Percentiles rank a stretch among this genome's conserved stretches.
These are phyloP conservation scores for Russula emetica DNA, from an alignment of 768 basidiomycete genomes.

Conservation along the genomic window DNA sequence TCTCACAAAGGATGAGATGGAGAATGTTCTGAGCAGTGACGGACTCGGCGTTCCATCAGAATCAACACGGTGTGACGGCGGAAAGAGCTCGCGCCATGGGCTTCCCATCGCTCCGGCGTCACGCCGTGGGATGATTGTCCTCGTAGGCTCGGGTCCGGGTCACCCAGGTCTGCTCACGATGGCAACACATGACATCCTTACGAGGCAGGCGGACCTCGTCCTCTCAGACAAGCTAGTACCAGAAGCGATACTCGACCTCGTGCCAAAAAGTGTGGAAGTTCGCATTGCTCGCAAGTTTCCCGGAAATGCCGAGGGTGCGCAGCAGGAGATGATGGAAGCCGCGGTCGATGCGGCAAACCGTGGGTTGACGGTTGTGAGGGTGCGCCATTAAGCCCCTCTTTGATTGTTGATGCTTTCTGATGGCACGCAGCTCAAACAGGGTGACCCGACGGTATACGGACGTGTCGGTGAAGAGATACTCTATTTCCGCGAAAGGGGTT, in stretches of 20 bases:
- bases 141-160: constrained; percentile 94
- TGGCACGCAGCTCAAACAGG: constrained; percentile 78
- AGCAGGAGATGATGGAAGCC: constrained; percentile 90
- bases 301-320: constrained; percentile 93
- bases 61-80: constrained; percentile 7
- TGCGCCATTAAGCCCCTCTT: constrained; percentile 37
- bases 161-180: constrained; percentile 89
- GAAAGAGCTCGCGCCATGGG: constrained; percentile 29
- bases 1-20: constrained; percentile 66
- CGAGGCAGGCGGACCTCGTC: constrained; percentile 76
- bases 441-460: constrained; percentile 93
- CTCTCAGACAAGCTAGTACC: constrained; percentile 97
- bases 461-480: constrained; percentile 93
- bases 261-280: constrained; percentile 67
- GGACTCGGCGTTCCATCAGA: constrained; percentile 27
- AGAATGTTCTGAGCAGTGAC: constrained; percentile 49
- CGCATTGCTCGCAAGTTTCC: constrained; percentile 96
- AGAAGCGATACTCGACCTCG: constrained; percentile 75
- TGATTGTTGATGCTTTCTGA: constrained; percentile 5
- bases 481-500: constrained; percentile 83
- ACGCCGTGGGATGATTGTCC: constrained; percentile 66
- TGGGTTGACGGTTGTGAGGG: constrained; percentile 84
- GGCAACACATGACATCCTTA: constrained; percentile 78
- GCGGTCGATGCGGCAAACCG: constrained; percentile 76
- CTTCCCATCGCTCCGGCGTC: constrained; percentile 31